These are phyloP conservation scores for Drechmeria coniospora DNA, from an alignment of 2,329 filamentous ascomycete genomes.

Conservation along the genomic window DNA sequence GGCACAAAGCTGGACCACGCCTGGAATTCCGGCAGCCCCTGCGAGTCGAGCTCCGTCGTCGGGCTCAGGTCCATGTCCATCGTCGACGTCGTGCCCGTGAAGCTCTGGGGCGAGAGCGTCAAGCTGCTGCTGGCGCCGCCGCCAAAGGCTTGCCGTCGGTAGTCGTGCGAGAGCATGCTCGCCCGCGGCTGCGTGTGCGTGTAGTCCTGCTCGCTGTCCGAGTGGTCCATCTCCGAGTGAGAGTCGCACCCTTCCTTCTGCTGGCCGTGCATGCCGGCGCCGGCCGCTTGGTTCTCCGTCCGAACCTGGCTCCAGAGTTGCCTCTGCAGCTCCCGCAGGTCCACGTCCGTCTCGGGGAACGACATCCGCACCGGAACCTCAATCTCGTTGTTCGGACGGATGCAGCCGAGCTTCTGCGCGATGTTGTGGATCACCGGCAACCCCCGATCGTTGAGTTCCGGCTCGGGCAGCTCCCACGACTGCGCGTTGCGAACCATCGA, in stretches of 20 bases:
- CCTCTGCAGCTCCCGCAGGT: slow-evolving; percentile 38
- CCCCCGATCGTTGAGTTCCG: slow-evolving; percentile 46
- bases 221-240: slow-evolving; percentile 39
- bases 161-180: slow-evolving; percentile 23
- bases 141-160: slow-evolving; percentile 32
- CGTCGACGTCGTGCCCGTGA: slow-evolving; percentile 24
- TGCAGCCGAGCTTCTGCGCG: slow-evolving; percentile 47
- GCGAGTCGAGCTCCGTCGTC: slow-evolving; percentile 17
- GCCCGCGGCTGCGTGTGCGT: no score
- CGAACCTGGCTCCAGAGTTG: slow-evolving; percentile 36
- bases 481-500: slow-evolving; percentile 44
- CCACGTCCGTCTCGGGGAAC: slow-evolving; percentile 46
- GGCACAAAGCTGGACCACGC: neutral
- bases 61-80: slow-evolving; percentile 21
- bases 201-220: slow-evolving; percentile 30
- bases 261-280: slow-evolving; percentile 8
- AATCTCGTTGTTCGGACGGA: slow-evolving; percentile 45
- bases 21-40: neutral
- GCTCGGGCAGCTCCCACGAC: slow-evolving; percentile 46
- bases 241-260: slow-evolving; percentile 27
- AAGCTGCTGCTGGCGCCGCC: slow-evolving; percentile 19
- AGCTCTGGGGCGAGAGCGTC: slow-evolving; percentile 39
- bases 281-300: slow-evolving; percentile 20
- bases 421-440: slow-evolving; percentile 52
- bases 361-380: slow-evolving; percentile 40